Evolutionary conservation across 192 early-diverging fungal species (phyloP).

Genomic region (Diversispora epigaea): DNA sequence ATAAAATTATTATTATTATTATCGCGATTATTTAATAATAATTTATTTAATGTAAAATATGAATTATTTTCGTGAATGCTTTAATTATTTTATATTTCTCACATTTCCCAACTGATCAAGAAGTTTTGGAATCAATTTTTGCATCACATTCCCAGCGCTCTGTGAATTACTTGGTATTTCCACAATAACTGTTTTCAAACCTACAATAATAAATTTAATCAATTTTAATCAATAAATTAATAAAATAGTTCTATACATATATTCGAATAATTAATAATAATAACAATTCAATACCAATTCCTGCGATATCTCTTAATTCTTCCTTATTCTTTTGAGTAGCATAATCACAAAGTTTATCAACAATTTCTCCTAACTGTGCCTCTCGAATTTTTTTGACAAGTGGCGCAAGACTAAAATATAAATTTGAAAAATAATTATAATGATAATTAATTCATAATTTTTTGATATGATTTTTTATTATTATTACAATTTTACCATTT

Average conservation of each 20-base stretch:
- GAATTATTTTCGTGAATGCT: too few species aligned
- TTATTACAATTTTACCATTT: slow-evolving; percentile 51
- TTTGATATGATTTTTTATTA: not conserved
- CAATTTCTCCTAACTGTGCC: slow-evolving; percentile 62
- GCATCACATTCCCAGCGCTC: slow-evolving; percentile 54
- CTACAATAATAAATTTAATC: slow-evolving; percentile 16
- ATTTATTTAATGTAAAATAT: slow-evolving; percentile 10
- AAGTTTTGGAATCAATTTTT: slow-evolving; percentile 68
- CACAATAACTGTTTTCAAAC: slow-evolving; percentile 72
- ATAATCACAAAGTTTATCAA: slow-evolving; percentile 67
- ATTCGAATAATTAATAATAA: not conserved
- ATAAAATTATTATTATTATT: not conserved
- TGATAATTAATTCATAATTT: not conserved
- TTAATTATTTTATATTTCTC: slow-evolving; percentile 20
- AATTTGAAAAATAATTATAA: not conserved
- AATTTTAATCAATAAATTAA: not conserved
- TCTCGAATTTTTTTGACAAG: slow-evolving; percentile 74
- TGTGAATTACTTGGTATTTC: slow-evolving; percentile 61
- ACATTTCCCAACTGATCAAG: slow-evolving; percentile 62
- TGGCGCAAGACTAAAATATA: slow-evolving; percentile 63
- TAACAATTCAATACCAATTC: slow-evolving; percentile 59
- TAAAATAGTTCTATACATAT: too few species aligned
- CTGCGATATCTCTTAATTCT: slow-evolving; percentile 77
- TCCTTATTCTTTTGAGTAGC: slow-evolving; percentile 59
- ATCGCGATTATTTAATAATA: not conserved